Percentiles rank a stretch among this genome's conserved stretches.
phyloP scores from a whole-genome alignment of 106 monocot genomes.

The Apostasia shenzhenica region DNA sequence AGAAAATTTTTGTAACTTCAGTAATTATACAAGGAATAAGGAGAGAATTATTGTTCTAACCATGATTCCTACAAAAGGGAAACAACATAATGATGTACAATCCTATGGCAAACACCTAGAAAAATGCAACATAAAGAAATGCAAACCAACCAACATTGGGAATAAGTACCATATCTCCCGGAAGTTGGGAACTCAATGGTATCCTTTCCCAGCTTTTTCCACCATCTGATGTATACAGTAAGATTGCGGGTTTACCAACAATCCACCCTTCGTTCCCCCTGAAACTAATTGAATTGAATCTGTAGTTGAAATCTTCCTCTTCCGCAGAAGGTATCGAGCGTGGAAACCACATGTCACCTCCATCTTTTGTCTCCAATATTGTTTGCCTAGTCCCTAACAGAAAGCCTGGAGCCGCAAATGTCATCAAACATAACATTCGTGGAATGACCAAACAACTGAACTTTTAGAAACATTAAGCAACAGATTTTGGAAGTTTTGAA shows the following conservation, averaged over 20 bases:
- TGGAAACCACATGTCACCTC: slow-evolving; percentile 76
- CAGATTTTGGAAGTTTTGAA: too few relatives aligned
- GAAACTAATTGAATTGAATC: slow-evolving; percentile 96
- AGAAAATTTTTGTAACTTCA: too few relatives aligned
- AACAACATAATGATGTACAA: background rate
- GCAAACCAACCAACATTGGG: background rate
- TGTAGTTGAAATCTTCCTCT: slow-evolving; percentile 98
- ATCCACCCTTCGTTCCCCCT: slow-evolving; percentile 95
- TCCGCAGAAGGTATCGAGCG: slow-evolving; percentile 91
- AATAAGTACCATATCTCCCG: slow-evolving; percentile 74
- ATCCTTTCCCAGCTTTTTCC: slow-evolving; percentile 96
- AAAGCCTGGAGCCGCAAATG: slow-evolving; percentile 46
- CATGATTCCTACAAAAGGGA: background rate
- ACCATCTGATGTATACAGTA: slow-evolving; percentile 81
- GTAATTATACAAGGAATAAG: too few relatives aligned
- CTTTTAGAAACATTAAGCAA: too few relatives aligned
- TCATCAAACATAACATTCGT: background rate
- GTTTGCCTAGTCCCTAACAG: slow-evolving; percentile 94
- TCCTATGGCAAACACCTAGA: background rate
- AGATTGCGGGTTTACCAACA: slow-evolving; percentile 90
- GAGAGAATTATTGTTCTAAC: too few relatives aligned
- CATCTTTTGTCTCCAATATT: slow-evolving; percentile 92
- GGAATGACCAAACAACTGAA: too few relatives aligned
- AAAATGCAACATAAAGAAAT: background rate
- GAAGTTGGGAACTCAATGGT: slow-evolving; percentile 87